These are phyloP conservation scores for Fusarium avenaceum DNA, from an alignment of 2,329 filamentous ascomycete genomes.

Conservation along the genomic window DNA sequence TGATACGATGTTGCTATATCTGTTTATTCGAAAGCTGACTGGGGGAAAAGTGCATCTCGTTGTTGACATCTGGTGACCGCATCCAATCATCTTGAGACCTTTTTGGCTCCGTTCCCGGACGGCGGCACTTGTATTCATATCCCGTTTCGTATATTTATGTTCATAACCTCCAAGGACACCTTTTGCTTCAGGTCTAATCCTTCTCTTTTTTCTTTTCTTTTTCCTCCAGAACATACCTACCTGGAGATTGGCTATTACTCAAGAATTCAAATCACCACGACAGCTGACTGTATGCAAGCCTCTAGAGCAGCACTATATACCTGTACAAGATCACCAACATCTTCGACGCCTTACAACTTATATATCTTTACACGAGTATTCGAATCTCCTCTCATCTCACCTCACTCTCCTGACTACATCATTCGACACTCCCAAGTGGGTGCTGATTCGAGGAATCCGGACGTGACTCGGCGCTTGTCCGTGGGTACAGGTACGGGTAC, in stretches of 20 bases:
- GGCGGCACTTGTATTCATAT: constrained; percentile 12
- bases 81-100: constrained; percentile 26
- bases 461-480: constrained; percentile 37
- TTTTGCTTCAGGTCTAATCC: background rate
- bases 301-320: background rate
- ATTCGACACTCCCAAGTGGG: background rate
- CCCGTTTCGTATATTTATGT: constrained; percentile 3
- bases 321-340: background rate
- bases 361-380: background rate
- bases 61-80: constrained; percentile 1
- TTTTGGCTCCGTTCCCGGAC: constrained; percentile 28
- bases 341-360: background rate
- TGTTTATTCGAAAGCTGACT: background rate
- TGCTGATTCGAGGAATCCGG: constrained; percentile 22
- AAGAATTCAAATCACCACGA: background rate
- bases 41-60: background rate
- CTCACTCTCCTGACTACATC: background rate
- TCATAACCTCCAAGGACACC: background rate
- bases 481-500: constrained; percentile 28
- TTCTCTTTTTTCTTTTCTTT: background rate
- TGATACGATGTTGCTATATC: constrained; percentile 4
- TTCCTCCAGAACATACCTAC: background rate
- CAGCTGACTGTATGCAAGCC: background rate
- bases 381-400: background rate
- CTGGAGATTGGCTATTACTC: background rate